Evolutionary conservation across 139 green algal species (phyloP).

Genomic region (Chlamydomonas sphaeroides): DNA sequence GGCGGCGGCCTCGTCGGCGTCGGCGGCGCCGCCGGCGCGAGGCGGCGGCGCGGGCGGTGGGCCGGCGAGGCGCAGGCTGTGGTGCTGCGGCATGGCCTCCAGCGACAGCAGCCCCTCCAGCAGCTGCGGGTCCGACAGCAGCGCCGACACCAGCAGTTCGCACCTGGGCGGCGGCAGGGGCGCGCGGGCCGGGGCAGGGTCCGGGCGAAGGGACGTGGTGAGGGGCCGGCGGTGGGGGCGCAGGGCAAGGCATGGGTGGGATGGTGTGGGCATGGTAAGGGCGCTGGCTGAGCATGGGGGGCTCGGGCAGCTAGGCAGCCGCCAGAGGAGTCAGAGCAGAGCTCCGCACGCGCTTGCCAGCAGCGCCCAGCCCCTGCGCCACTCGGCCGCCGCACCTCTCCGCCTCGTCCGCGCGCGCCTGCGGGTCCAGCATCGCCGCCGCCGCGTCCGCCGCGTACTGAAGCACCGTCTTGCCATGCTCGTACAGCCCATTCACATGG

Average conservation of each 20-base stretch:
- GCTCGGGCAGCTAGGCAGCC: too few species aligned
- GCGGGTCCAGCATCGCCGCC: constrained; percentile 10
- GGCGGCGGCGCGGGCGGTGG: background rate
- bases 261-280: background rate
- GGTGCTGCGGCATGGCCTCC: background rate
- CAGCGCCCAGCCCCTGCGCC: too few species aligned
- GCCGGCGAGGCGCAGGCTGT: background rate
- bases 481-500: constrained; percentile 30
- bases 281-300: too few species aligned
- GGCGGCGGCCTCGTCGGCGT: background rate
- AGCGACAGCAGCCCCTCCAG: background rate
- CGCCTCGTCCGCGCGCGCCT: background rate
- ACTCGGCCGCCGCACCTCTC: constrained; percentile 6
- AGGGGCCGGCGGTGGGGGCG: background rate
- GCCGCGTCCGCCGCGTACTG: constrained; percentile 35
- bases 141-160: background rate
- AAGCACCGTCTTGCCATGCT: constrained; percentile 12
- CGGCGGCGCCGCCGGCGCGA: background rate
- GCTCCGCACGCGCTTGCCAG: too few species aligned
- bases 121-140: background rate
- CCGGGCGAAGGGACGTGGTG: background rate
- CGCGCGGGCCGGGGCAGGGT: background rate
- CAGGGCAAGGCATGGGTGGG: background rate
- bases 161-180: background rate
- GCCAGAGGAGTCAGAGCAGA: too few species aligned